Percentiles rank a stretch among this genome's conserved stretches.
phyloP scores from a whole-genome alignment of 371 early-diverging fungal species.

The Syncephalastrum contaminatum region DNA sequence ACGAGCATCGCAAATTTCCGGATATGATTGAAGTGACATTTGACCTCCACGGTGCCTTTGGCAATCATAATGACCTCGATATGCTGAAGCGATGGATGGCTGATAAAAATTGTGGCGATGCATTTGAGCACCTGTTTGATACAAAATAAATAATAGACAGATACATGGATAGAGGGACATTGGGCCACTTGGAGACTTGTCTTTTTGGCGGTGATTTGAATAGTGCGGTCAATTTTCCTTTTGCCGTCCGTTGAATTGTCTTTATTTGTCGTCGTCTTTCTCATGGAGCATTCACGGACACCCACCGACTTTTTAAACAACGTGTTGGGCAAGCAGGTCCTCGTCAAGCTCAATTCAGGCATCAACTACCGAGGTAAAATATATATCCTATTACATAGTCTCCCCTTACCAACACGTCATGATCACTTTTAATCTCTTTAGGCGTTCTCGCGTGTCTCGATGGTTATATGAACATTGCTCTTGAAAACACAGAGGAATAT shows the following conservation, averaged over 20 bases:
- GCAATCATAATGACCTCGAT: constrained; percentile 34
- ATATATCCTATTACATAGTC: too few species aligned
- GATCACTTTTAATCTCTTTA: constrained; percentile 19
- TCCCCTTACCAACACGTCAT: background rate
- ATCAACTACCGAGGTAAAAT: constrained; percentile 90
- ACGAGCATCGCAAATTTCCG: constrained; percentile 21
- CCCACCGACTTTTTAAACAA: constrained; percentile 84
- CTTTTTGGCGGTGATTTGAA: too few species aligned
- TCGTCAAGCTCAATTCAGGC: constrained; percentile 92
- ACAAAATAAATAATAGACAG: too few species aligned
- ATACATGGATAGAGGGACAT: too few species aligned
- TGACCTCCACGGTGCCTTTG: constrained; percentile 37
- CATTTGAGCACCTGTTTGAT: constrained; percentile 41
- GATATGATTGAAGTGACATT: constrained; percentile 41
- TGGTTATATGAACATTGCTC: constrained; percentile 98
- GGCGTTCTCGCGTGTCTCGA: constrained; percentile 94
- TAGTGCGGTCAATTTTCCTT: too few species aligned
- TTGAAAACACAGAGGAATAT: constrained; percentile 95
- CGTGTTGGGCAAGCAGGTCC: constrained; percentile 81
- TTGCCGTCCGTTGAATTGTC: too few species aligned
- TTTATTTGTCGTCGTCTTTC: background rate
- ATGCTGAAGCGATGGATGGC: constrained; percentile 38
- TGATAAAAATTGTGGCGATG: constrained; percentile 33
- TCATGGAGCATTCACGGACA: constrained; percentile 35
- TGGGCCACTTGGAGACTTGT: too few species aligned